Evolutionary conservation across 1,139 yeast genomes (phyloP).

Genomic region (Petasospora fabianii): DNA sequence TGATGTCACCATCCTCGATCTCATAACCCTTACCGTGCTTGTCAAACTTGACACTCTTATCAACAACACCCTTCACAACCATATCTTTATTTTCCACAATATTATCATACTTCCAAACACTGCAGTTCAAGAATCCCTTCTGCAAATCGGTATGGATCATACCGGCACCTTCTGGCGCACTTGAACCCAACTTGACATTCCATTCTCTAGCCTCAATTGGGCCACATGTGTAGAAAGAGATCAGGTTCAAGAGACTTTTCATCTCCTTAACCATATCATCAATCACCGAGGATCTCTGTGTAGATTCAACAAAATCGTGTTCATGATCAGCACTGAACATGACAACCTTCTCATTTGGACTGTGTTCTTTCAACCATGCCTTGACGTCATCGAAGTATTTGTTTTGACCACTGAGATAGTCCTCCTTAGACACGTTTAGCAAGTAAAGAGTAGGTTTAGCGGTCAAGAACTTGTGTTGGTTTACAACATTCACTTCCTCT

Average conservation of each 20-base stretch:
- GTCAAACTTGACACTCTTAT: constrained; percentile 21
- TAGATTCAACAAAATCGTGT: constrained; percentile 31
- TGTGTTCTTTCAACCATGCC: constrained; percentile 51
- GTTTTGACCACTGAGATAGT: constrained; percentile 43
- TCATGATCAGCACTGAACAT: constrained; percentile 63
- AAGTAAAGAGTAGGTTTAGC: constrained; percentile 68
- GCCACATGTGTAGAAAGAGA: constrained; percentile 91
- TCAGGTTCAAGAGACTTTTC: constrained; percentile 65
- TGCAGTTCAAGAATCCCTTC: constrained; percentile 79
- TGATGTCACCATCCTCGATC: constrained; percentile 76
- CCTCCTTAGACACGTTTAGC: constrained; percentile 57
- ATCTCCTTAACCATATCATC: constrained; percentile 49
- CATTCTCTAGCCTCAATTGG: constrained; percentile 89
- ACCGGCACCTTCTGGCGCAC: constrained; percentile 93
- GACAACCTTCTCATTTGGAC: constrained; percentile 51
- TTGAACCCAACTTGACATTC: constrained; percentile 75
- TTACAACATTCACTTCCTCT: constrained; percentile 55
- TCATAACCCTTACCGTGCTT: constrained; percentile 63
- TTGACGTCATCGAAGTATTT: constrained; percentile 42
- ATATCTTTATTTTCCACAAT: constrained; percentile 29
- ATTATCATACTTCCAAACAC: constrained; percentile 56
- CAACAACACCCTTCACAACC: constrained; percentile 17
- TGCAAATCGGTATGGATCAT: constrained; percentile 87
- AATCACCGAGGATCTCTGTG: constrained; percentile 25
- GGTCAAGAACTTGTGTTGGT: constrained; percentile 57